Evolutionary conservation across 2,329 filamentous ascomycete genomes (phyloP).

Genomic region (Exophiala sideris): DNA sequence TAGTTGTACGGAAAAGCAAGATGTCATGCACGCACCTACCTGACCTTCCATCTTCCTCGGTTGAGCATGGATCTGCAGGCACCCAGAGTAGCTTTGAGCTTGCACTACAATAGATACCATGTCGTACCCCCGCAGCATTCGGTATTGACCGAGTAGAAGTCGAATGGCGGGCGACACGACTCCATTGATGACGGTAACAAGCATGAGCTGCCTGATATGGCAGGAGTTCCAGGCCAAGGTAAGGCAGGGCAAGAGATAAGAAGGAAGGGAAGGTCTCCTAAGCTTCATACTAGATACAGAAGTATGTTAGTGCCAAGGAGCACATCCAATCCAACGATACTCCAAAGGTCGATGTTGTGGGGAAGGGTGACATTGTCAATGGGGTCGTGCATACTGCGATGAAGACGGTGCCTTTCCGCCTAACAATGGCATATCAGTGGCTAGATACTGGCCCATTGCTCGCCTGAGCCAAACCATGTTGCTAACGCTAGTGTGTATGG

Average conservation of each 20-base stretch:
- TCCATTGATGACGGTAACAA: neutral
- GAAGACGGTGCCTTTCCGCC: neutral
- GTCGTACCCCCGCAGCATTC: neutral
- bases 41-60: too few species aligned
- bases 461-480: neutral
- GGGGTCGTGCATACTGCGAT: neutral
- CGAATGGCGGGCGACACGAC: neutral
- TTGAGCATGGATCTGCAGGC: too few species aligned
- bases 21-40: too few species aligned
- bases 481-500: neutral
- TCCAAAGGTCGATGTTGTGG: constrained; percentile 3
- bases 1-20: too few species aligned
- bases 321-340: neutral
- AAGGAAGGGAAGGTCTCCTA: neutral
- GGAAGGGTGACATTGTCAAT: constrained; percentile 13
- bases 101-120: too few species aligned
- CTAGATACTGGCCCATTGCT: neutral
- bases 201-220: constrained; percentile 14
- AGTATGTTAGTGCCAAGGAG: neutral
- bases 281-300: neutral
- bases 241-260: constrained; percentile 11
- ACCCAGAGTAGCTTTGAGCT: too few species aligned
- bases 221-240: neutral
- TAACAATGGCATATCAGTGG: neutral
- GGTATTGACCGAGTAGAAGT: constrained; percentile 2